A percentile compares a stretch with the other conserved stretches of the same genome.
Evolutionary conservation across 257 asterid species (phyloP).

Genomic region (Solanum habrochaites): DNA sequence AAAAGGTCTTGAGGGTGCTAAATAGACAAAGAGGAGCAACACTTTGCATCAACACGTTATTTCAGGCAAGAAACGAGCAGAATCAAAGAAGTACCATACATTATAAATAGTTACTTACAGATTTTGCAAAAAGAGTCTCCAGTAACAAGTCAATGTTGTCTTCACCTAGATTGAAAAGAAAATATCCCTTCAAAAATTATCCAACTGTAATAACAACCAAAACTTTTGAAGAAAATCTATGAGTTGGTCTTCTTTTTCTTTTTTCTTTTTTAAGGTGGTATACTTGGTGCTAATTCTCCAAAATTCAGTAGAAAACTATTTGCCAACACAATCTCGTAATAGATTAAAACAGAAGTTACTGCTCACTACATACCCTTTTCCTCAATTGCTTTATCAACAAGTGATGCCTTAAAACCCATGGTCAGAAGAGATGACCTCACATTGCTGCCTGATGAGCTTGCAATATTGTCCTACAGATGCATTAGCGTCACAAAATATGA

Average conservation of each 20-base stretch:
- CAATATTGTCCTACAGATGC: constrained; percentile 40
- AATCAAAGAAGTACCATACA: background rate
- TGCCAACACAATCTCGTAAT: background rate
- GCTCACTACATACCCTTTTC: constrained; percentile 44
- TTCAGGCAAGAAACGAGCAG: background rate
- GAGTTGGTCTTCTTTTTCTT: background rate
- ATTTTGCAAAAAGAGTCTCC: constrained; percentile 62
- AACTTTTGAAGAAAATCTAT: background rate
- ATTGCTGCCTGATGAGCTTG: constrained; percentile 64
- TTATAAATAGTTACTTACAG: constrained; percentile 40
- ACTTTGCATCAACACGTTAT: background rate
- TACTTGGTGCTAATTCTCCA: background rate
- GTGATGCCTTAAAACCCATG: constrained; percentile 77
- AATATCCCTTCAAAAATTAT: constrained; percentile 1
- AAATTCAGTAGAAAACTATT: background rate
- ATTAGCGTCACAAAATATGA: background rate
- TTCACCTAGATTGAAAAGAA: constrained; percentile 42
- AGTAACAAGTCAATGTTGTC: constrained; percentile 51
- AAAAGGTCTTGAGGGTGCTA: background rate
- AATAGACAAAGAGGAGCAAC: background rate
- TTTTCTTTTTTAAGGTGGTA: background rate
- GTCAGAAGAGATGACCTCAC: constrained; percentile 63
- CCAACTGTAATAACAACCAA: background rate
- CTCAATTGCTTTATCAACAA: constrained; percentile 64
- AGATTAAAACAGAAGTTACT: background rate